A percentile compares a stretch with the other conserved stretches of the same genome.
phyloP scores from a whole-genome alignment of 805 yeast species.

The Schizosaccharomyces osmophilus region DNA sequence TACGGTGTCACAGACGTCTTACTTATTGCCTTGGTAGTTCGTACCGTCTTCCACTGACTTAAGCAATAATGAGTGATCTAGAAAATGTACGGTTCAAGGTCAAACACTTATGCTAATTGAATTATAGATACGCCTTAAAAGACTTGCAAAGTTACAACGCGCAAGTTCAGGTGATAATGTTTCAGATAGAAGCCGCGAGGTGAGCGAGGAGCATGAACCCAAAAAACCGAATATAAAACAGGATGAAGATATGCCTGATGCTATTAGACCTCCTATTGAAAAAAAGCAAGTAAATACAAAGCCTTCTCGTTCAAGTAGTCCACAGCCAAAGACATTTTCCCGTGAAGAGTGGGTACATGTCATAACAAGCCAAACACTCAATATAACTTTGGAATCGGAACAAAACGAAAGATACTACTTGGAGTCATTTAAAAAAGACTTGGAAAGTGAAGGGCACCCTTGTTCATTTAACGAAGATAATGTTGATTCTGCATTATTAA shows the following conservation, averaged over 20 bases:
- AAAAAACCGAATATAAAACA: background rate
- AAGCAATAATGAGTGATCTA: background rate
- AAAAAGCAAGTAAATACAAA: background rate
- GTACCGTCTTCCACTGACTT: background rate
- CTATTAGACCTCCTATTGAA: background rate
- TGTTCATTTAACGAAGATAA: background rate
- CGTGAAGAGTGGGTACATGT: background rate
- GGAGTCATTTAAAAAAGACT: background rate
- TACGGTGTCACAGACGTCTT: too few relatives aligned
- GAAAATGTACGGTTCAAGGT: background rate
- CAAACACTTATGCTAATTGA: background rate
- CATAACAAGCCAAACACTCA: background rate
- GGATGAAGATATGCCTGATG: background rate
- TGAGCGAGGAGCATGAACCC: background rate
- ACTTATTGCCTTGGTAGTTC: background rate
- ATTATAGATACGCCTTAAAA: background rate
- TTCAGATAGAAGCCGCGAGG: background rate
- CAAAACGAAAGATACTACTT: background rate
- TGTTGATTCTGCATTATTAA: background rate
- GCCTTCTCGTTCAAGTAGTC: background rate
- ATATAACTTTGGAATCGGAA: background rate
- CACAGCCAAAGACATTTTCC: background rate
- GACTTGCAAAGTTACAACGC: background rate
- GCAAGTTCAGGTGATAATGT: background rate
- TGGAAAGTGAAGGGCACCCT: background rate